A percentile compares a stretch with the other conserved stretches of the same genome.
Evolutionary conservation across 352 stramenopile genomes (phyloP).

Genomic region (Stramenopiles sp.): DNA sequence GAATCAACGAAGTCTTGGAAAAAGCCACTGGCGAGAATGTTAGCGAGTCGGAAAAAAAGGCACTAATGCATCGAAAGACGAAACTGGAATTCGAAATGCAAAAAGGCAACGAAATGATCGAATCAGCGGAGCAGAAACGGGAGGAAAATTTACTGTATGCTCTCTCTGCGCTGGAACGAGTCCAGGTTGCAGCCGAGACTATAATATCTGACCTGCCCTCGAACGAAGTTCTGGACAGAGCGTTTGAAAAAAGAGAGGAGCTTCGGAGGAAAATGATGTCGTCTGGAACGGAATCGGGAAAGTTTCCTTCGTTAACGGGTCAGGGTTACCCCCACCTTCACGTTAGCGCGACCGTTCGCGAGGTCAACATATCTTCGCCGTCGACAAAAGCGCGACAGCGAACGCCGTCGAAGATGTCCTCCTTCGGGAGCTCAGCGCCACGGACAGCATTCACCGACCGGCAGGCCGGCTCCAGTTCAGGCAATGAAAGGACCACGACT

Average conservation of each 20-base stretch:
- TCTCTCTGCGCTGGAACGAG: background rate
- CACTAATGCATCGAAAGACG: background rate
- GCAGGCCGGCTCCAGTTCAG: no score
- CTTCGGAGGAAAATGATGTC: background rate
- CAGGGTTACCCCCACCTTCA: background rate
- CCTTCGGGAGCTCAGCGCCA: background rate
- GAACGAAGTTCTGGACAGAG: background rate
- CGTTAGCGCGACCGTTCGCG: background rate
- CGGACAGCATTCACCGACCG: background rate
- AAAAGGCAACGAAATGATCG: background rate
- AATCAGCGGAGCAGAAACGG: background rate
- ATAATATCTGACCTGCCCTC: background rate
- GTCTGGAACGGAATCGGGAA: background rate
- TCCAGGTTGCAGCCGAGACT: background rate
- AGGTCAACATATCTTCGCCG: no score
- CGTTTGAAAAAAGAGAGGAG: background rate
- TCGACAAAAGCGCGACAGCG: background rate
- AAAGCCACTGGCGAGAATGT: background rate
- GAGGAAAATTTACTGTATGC: slow-evolving; percentile 1
- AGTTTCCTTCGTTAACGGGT: background rate
- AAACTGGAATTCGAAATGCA: background rate
- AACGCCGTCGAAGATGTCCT: background rate
- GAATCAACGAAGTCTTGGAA: background rate
- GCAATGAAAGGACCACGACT: no score
- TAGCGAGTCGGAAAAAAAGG: background rate